A percentile compares a stretch with the other conserved stretches of the same genome.
These are phyloP conservation scores for Chrysoporthe austroafricana DNA, from an alignment of 2,329 filamentous ascomycete genomes.

Conservation along the genomic window DNA sequence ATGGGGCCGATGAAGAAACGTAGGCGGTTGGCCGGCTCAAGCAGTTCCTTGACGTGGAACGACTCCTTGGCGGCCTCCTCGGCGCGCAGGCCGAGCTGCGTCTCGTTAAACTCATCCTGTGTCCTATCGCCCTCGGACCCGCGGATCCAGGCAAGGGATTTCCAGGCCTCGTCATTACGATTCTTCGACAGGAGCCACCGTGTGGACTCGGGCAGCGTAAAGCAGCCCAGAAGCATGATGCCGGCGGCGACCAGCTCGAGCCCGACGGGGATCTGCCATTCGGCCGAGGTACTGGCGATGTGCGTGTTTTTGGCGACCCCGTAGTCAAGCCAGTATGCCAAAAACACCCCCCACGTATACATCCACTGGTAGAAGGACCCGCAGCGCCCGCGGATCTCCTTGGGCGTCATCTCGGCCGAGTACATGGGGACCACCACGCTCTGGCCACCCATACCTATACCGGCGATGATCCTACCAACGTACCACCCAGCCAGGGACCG, in stretches of 20 bases:
- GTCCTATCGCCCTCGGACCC: slow-evolving; percentile 11
- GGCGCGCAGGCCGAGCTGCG: slow-evolving; percentile 13
- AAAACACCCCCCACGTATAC: slow-evolving; percentile 22
- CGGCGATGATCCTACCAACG: slow-evolving; percentile 18
- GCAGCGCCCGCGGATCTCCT: slow-evolving; percentile 32
- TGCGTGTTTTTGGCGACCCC: slow-evolving; percentile 15
- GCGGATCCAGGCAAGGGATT: slow-evolving; percentile 15
- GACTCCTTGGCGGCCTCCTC: slow-evolving; percentile 15
- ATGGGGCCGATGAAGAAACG: slow-evolving; percentile 19
- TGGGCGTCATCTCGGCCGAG: slow-evolving; percentile 41
- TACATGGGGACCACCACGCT: slow-evolving; percentile 21
- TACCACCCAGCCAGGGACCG: slow-evolving; percentile 17
- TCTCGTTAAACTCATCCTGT: slow-evolving; percentile 15
- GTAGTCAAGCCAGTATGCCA: slow-evolving; percentile 22
- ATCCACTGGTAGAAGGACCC: slow-evolving; percentile 22
- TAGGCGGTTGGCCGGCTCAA: slow-evolving; percentile 19
- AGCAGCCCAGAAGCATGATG: slow-evolving; percentile 20
- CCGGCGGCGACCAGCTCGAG: slow-evolving; percentile 19
- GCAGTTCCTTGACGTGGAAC: slow-evolving; percentile 13
- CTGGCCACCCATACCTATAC: slow-evolving; percentile 19
- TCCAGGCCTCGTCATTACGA: slow-evolving; percentile 19
- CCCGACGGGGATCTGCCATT: slow-evolving; percentile 23
- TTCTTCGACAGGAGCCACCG: slow-evolving; percentile 18
- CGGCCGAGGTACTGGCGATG: slow-evolving; percentile 8
- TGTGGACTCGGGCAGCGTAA: slow-evolving; percentile 17